Conservation (phyloP, 306 rosid genomes). For the Quercus suber region DNA sequence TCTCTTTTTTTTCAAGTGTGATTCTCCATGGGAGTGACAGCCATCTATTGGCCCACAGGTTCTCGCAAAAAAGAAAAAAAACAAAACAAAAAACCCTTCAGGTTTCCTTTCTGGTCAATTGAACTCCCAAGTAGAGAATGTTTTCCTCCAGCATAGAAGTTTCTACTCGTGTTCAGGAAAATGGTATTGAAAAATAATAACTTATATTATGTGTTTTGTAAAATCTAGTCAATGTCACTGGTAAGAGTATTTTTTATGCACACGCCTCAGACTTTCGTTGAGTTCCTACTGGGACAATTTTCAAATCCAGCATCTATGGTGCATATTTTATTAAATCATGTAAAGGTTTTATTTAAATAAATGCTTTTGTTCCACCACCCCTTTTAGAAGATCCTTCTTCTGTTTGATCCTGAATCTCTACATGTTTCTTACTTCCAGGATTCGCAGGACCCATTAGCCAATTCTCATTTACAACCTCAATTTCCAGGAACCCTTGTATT, state of each 20-base stretch:
- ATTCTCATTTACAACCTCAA: conserved; percentile 91
- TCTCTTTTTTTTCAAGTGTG: too few relatives aligned
- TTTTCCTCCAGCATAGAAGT: too few relatives aligned
- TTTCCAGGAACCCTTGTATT: conserved; percentile 88
- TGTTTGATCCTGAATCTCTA: not conserved
- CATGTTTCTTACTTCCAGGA: conserved; percentile 52
- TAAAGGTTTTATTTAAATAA: not conserved
- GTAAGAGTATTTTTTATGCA: not conserved
- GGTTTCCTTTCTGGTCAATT: too few relatives aligned
- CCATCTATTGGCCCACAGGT: too few relatives aligned
- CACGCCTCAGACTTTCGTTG: not conserved
- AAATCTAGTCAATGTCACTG: not conserved
- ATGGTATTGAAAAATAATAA: too few relatives aligned
- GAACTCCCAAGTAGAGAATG: too few relatives aligned
- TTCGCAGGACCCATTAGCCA: conserved; percentile 87
- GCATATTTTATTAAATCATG: not conserved
- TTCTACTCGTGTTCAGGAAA: too few relatives aligned
- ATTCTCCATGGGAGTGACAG: too few relatives aligned
- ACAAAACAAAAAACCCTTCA: too few relatives aligned
- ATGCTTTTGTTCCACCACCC: not conserved
- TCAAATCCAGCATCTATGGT: not conserved
- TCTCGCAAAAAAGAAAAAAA: too few relatives aligned
- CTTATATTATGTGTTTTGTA: not conserved
- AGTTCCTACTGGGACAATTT: not conserved
- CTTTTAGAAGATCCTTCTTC: not conserved